Evolutionary conservation across 768 basidiomycete genomes (phyloP).

Genomic region (Zangia roseola): DNA sequence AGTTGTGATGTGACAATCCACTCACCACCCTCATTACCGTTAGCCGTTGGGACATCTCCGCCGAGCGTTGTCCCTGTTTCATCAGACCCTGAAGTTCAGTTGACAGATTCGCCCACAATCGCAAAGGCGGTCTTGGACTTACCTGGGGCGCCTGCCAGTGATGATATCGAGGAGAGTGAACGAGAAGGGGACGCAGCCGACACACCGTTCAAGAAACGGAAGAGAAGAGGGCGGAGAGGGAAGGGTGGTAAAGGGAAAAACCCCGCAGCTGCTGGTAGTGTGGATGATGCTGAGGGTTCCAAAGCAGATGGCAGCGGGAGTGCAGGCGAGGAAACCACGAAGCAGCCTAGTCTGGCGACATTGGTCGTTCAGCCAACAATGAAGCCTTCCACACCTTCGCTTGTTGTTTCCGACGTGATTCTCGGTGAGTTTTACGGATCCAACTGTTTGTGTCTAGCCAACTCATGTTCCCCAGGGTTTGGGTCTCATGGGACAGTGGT

Average conservation of each 20-base stretch:
- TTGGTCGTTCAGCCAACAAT: conserved; percentile 27
- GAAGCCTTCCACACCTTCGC: conserved; percentile 40
- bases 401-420: conserved; percentile 70
- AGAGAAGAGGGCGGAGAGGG: conserved; percentile 44
- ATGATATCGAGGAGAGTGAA: conserved; percentile 58
- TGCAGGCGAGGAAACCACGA: conserved; percentile 17
- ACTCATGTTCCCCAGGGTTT: conserved; percentile 55
- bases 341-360: conserved; percentile 7
- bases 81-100: not conserved
- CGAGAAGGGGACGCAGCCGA: conserved; percentile 45
- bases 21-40: not conserved
- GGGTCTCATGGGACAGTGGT: conserved; percentile 98
- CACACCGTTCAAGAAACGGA: conserved; percentile 44
- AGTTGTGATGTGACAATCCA: not conserved
- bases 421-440: conserved; percentile 51
- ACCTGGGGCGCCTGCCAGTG: conserved; percentile 11
- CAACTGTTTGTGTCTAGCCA: conserved; percentile 1
- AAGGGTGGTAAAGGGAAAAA: conserved; percentile 49
- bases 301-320: conserved; percentile 40
- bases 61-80: not conserved
- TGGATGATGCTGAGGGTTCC: conserved; percentile 21
- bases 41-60: conserved; percentile 1
- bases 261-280: conserved; percentile 4
- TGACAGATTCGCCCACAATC: conserved; percentile 4
- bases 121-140: conserved; percentile 10